phyloP scores from a whole-genome alignment of 179 eudicot genomes.

The Patellifolia procumbens region DNA sequence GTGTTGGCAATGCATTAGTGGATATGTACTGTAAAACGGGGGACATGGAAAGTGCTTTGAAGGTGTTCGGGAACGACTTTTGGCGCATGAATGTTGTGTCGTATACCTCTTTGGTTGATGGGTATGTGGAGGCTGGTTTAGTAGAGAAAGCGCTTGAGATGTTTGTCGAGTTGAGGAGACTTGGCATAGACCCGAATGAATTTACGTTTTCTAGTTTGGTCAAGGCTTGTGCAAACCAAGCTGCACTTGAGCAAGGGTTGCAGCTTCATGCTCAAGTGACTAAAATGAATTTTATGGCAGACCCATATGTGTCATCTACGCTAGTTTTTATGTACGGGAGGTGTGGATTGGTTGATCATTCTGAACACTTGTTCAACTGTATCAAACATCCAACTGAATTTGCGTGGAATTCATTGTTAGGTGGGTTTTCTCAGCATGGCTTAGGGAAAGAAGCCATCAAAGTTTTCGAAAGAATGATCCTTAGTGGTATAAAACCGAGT shows the following conservation, averaged over 20 bases:
- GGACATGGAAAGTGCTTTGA: conserved; percentile 43
- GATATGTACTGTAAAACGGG: conserved; percentile 52
- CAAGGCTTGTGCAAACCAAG: conserved; percentile 46
- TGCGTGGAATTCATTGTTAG: conserved; percentile 46
- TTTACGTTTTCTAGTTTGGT: conserved; percentile 51
- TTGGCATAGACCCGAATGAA: conserved; percentile 45
- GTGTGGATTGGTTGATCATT: conserved; percentile 48
- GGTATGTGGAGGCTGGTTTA: conserved; percentile 46
- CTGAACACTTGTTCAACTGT: conserved; percentile 30
- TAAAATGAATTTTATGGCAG: conserved; percentile 29
- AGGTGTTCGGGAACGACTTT: conserved; percentile 38
- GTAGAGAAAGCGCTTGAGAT: conserved; percentile 36
- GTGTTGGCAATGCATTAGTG: conserved; percentile 51
- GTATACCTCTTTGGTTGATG: conserved; percentile 54
- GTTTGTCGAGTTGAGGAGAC: conserved; percentile 40
- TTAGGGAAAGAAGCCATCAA: conserved; percentile 35
- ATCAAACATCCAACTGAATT: conserved; percentile 30
- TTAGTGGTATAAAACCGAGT: conserved; percentile 36
- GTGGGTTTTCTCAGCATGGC: conserved; percentile 50
- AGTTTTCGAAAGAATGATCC: conserved; percentile 37
- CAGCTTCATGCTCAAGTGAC: conserved; percentile 40
- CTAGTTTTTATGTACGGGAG: conserved; percentile 52
- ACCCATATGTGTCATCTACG: conserved; percentile 43
- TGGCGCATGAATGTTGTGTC: conserved; percentile 44
- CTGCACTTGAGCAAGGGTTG: conserved; percentile 42